phyloP scores from a whole-genome alignment of 768 basidiomycete species.

The Kwoniella sp. region DNA sequence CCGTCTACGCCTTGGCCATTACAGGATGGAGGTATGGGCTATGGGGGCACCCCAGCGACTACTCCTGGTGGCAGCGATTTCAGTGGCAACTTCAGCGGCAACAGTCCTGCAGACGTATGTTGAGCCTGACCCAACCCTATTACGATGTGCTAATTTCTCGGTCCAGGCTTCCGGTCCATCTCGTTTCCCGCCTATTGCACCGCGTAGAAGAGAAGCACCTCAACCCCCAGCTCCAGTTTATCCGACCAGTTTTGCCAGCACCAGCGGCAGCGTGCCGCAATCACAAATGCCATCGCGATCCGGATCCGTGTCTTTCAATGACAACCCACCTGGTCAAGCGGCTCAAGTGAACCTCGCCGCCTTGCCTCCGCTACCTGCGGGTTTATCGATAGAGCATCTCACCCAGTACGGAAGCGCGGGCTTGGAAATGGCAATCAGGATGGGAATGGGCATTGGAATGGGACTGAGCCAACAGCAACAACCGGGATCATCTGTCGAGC shows the following conservation, averaged over 20 bases:
- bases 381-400: constrained; percentile 41
- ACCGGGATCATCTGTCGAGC: background rate
- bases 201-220: constrained; percentile 28
- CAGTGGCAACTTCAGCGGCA: constrained; percentile 11
- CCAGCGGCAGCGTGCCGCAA: constrained; percentile 5
- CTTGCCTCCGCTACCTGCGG: constrained; percentile 46
- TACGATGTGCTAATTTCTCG: no score
- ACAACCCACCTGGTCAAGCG: no score
- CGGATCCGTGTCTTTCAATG: no score
- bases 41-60: constrained; percentile 34
- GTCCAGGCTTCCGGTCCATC: constrained; percentile 3
- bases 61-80: constrained; percentile 41
- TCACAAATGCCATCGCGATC: constrained; percentile 17
- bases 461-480: constrained; percentile 28
- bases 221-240: constrained; percentile 26
- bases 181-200: constrained; percentile 22
- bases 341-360: constrained; percentile 16
- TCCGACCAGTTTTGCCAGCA: background rate
- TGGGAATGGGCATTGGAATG: constrained; percentile 50
- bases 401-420: constrained; percentile 45
- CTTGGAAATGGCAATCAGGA: constrained; percentile 47
- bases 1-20: constrained; percentile 20
- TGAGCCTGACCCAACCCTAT: background rate
- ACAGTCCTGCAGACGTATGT: constrained; percentile 34
- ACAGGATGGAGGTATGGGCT: constrained; percentile 22